phyloP scores from a whole-genome alignment of 1,139 yeast species.

The Kurtzmaniella quercitrusa region DNA sequence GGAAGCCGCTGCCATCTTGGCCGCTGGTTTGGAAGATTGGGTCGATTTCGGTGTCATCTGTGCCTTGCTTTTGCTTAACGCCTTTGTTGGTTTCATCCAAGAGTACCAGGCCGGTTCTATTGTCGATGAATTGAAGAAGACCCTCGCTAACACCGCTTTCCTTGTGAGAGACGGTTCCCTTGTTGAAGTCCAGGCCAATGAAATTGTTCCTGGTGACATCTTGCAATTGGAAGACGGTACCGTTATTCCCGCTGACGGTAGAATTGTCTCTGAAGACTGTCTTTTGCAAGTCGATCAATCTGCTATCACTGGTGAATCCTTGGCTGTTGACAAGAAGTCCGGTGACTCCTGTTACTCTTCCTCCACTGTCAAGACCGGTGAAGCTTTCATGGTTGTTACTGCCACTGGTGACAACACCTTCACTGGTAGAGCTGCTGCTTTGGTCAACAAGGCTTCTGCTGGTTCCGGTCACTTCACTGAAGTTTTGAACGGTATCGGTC shows the following conservation, averaged over 20 bases:
- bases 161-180: constrained; percentile 83
- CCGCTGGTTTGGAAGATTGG: constrained; percentile 99
- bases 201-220: constrained; percentile 91
- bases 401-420: constrained; percentile 93
- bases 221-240: constrained; percentile 92
- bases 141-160: constrained; percentile 83
- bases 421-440: constrained; percentile 96
- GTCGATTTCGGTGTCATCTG: constrained; percentile 98
- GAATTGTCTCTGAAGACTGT: constrained; percentile 83
- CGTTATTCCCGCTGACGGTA: constrained; percentile 94
- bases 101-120: constrained; percentile 97
- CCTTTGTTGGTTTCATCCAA: constrained; percentile 93
- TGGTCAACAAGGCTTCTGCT: constrained; percentile 91
- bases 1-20: constrained; percentile 97
- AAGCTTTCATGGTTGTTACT: constrained; percentile 91
- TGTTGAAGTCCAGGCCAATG: constrained; percentile 71
- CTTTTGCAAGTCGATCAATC: constrained; percentile 95
- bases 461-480: constrained; percentile 97
- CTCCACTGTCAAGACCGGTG: constrained; percentile 96
- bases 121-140: constrained; percentile 91
- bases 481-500: constrained; percentile 97
- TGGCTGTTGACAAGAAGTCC: constrained; percentile 88
- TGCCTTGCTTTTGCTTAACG: constrained; percentile 84
- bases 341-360: constrained; percentile 92
- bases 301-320: constrained; percentile 97